Evolutionary conservation across 2,329 filamentous ascomycete genomes (phyloP).

Genomic region (Colletotrichum cordylinicola): DNA sequence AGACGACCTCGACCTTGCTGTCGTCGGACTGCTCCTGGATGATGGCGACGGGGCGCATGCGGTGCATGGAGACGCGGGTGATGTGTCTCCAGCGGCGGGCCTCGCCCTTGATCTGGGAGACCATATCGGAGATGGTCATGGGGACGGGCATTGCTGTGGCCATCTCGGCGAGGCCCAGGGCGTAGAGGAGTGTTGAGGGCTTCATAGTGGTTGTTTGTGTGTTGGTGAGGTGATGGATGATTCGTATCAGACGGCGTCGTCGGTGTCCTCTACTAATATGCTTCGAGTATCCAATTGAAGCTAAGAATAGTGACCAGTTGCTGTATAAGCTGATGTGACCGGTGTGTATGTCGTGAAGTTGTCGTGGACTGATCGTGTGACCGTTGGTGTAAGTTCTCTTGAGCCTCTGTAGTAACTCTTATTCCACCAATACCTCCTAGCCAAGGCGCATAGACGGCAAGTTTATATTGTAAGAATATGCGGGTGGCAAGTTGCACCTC

Average conservation of each 20-base stretch:
- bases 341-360: background rate
- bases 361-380: background rate
- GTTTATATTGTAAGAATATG: background rate
- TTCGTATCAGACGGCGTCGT: background rate
- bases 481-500: background rate
- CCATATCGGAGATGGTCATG: slow-evolving; percentile 4
- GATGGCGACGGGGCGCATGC: background rate
- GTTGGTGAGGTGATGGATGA: background rate
- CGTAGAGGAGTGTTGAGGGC: slow-evolving; percentile 9
- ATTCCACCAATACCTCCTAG: background rate
- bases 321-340: background rate
- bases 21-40: background rate
- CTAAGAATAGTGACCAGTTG: background rate
- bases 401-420: background rate
- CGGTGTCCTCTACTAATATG: background rate
- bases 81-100: background rate
- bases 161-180: background rate
- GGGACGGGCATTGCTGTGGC: slow-evolving; percentile 13
- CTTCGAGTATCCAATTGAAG: background rate
- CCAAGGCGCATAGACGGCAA: background rate
- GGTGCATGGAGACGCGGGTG: background rate
- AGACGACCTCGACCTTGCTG: background rate
- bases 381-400: background rate
- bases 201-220: slow-evolving; percentile 1
- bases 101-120: background rate